These are phyloP conservation scores for Penicillium sp. DNA, from an alignment of 2,329 filamentous ascomycete species.

Conservation along the genomic window DNA sequence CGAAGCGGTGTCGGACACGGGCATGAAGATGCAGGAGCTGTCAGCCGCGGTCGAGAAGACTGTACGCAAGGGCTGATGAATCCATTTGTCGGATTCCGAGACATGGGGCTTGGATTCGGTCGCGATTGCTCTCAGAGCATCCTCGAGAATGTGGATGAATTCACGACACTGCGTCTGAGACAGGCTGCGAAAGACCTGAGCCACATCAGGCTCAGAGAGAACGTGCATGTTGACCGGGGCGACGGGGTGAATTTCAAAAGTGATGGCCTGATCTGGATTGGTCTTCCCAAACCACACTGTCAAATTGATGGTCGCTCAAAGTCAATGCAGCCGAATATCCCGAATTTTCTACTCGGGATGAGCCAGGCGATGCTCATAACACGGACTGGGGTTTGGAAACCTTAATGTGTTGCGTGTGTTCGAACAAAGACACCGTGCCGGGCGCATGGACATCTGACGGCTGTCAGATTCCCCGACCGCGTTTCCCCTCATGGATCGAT, in stretches of 20 bases:
- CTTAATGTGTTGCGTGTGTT: neutral
- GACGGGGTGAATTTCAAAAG: no score
- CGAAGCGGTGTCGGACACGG: conserved; percentile 56
- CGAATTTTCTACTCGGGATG: no score
- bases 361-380: no score
- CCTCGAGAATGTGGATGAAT: conserved; percentile 33
- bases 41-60: conserved; percentile 35
- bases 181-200: conserved; percentile 29
- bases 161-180: conserved; percentile 28
- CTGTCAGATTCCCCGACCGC: no score
- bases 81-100: conserved; percentile 21
- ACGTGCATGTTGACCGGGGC: conserved; percentile 26
- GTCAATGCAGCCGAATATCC: no score
- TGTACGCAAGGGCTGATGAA: conserved; percentile 42
- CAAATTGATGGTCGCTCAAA: no score
- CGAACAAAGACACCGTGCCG: no score
- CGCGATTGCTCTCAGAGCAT: conserved; percentile 30
- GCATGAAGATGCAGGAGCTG: conserved; percentile 66
- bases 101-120: conserved; percentile 21
- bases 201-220: conserved; percentile 30
- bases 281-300: no score
- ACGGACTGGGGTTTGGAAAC: no score
- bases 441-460: no score
- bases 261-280: no score
- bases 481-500: no score